These are phyloP conservation scores for Yamadazyma dendronema DNA, from an alignment of 1,139 yeast species.

Conservation along the genomic window DNA sequence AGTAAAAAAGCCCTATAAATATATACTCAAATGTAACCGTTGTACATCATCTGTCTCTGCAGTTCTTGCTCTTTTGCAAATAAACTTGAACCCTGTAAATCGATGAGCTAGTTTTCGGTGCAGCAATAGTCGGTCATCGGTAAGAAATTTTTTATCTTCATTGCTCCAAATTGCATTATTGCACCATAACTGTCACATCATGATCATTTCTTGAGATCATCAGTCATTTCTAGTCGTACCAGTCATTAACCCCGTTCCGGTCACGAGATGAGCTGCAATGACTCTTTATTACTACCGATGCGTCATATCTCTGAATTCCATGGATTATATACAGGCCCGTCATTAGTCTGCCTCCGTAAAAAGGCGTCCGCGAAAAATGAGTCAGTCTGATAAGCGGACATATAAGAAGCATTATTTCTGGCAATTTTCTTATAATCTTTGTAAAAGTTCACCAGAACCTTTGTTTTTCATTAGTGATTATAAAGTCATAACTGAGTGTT, in stretches of 20 bases:
- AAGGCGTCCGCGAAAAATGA: conserved; percentile 1
- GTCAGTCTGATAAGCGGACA: conserved; percentile 4
- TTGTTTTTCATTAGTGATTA: too few relatives aligned
- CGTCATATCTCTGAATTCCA: conserved; percentile 1
- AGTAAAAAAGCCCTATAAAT: not conserved
- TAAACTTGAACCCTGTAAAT: not conserved
- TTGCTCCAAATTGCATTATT: not conserved
- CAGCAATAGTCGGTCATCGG: too few relatives aligned
- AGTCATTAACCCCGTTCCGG: too few relatives aligned
- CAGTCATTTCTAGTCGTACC: too few relatives aligned
- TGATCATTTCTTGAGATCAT: too few relatives aligned
- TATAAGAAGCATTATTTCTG: too few relatives aligned
- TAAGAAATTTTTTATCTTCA: too few relatives aligned
- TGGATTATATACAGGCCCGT: not conserved
- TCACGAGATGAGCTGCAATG: too few relatives aligned
- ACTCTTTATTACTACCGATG: not conserved
- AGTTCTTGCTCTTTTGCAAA: not conserved
- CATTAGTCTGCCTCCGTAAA: not conserved
- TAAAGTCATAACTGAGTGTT: too few relatives aligned
- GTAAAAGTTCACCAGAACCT: not conserved
- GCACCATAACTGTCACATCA: too few relatives aligned
- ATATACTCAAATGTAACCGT: not conserved
- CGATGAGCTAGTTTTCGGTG: too few relatives aligned
- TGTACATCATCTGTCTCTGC: too few relatives aligned
- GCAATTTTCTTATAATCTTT: not conserved